These are phyloP conservation scores for Rhododendron vialii DNA, from an alignment of 148 eudicot genomes.

Conservation along the genomic window DNA sequence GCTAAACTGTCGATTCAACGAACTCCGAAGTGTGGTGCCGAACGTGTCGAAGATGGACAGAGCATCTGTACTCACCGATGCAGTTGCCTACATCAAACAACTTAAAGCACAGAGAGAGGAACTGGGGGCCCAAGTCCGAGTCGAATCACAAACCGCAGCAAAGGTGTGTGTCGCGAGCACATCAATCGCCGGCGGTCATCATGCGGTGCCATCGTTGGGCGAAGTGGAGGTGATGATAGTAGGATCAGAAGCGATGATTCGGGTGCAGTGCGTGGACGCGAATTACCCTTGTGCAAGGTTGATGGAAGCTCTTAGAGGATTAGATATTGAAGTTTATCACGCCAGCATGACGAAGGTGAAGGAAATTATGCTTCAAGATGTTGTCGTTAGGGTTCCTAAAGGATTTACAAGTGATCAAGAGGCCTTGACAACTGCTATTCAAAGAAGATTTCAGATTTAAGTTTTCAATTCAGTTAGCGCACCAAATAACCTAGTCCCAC, in stretches of 20 bases:
- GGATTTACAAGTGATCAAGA: conserved; percentile 13
- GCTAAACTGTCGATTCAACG: conserved; percentile 49
- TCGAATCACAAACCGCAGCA: neutral
- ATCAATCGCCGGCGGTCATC: neutral
- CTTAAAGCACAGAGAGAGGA: conserved; percentile 10
- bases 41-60: conserved; percentile 42
- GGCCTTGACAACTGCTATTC: conserved; percentile 15
- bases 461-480: neutral
- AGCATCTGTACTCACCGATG: conserved; percentile 59
- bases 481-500: too few species aligned
- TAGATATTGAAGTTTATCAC: conserved; percentile 15
- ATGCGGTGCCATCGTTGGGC: neutral
- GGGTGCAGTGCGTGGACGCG: conserved; percentile 19
- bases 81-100: conserved; percentile 47
- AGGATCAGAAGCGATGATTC: conserved; percentile 34
- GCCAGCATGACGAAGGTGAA: too few species aligned
- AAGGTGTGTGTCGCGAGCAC: too few species aligned
- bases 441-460: neutral
- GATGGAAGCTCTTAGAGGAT: conserved; percentile 31
- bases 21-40: conserved; percentile 32
- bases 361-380: conserved; percentile 24
- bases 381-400: conserved; percentile 23
- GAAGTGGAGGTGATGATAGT: conserved; percentile 31
- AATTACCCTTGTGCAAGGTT: conserved; percentile 31
- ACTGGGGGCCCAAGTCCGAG: neutral